A percentile compares a stretch with the other conserved stretches of the same genome.
phyloP scores from a whole-genome alignment of 805 yeast genomes.

The Kregervanrija pseudodelftensis region DNA sequence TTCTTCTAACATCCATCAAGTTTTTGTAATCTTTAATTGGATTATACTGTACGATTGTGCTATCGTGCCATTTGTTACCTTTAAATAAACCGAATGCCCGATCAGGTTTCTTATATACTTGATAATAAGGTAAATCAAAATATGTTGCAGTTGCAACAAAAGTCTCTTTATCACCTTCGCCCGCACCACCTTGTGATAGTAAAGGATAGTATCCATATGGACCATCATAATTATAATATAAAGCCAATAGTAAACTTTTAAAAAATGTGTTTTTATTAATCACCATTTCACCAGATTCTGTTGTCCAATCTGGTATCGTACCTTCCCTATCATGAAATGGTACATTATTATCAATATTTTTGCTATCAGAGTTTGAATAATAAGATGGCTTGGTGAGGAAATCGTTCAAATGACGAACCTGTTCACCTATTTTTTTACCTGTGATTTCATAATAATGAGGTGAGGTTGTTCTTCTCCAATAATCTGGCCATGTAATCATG shows the following conservation, averaged over 20 bases:
- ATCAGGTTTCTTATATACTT: conserved; percentile 32
- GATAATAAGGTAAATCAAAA: conserved; percentile 42
- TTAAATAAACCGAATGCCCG: conserved; percentile 10
- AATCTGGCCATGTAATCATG: conserved; percentile 60
- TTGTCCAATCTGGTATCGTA: conserved; percentile 53
- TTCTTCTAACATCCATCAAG: conserved; percentile 6
- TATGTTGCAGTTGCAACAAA: conserved; percentile 62
- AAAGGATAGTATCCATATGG: conserved; percentile 50
- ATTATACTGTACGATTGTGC: conserved; percentile 18
- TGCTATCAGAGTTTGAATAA: conserved; percentile 24
- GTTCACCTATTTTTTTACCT: conserved; percentile 13
- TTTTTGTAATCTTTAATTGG: conserved; percentile 18
- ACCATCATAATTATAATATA: conserved; percentile 56
- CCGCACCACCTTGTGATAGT: conserved; percentile 53
- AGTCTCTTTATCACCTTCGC: conserved; percentile 83
- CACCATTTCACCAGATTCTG: conserved; percentile 60
- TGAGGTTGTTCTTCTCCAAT: conserved; percentile 56
- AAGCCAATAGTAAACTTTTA: conserved; percentile 44
- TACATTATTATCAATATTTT: conserved; percentile 7
- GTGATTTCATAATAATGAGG: conserved; percentile 42
- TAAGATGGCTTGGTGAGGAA: conserved; percentile 17
- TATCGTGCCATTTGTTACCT: conserved; percentile 13
- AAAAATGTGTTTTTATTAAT: conserved; percentile 50
- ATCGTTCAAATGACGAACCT: conserved; percentile 14
- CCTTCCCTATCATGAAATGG: conserved; percentile 57